Evolutionary conservation across 345 rosid species (phyloP), one percentile per base, ranked within the genome.

Genomic region (Theobroma cacao): DNA sequence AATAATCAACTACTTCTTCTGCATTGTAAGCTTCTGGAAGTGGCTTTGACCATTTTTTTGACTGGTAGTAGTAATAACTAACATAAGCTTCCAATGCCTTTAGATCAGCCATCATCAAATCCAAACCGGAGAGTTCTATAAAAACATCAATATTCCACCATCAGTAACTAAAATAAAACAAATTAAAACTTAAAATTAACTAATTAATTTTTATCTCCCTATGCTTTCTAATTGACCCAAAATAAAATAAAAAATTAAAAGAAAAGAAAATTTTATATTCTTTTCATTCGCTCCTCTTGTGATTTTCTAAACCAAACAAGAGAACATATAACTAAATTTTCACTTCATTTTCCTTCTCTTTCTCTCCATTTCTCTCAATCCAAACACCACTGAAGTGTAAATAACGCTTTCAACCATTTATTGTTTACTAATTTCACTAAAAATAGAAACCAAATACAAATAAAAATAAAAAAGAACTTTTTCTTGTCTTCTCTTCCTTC

Each of bases 31-130:
- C 86, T 89, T 93, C 96, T 12, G 99, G 98, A 83, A 93, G 97
- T 31, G 97, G 96, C 88, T 88, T 92, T 43, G 98, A 93, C 97
- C 98, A 95, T 60, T 85, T 43, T 87, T 87, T 91, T 31, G 94
- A 88, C 24, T 82, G 81, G 77, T 79, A 86, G 81, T 93, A 91
- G 77, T 90, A 82, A 84, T 91, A 93, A 68, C 80, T 77, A 70
- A 84, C 84, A 83, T 95, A 95, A 36, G 92, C 90, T 83, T 93
- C 91, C 86, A 95, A 81, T n/a, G 98, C 98, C 85, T 89, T 88
- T 52, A 95, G 89, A 82, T 95, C 99, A 81, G 98, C 98, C 94
- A 91, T 90, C 56, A 95, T 73, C 84, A 95, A 89, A 82, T 95
- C 97, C 85, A 90, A 82, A 75, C 94, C 91, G 69, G 93, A 76